Evolutionary conservation across 371 early-diverging fungal genomes (phyloP).

Genomic region (Capniomyces stellatus): DNA sequence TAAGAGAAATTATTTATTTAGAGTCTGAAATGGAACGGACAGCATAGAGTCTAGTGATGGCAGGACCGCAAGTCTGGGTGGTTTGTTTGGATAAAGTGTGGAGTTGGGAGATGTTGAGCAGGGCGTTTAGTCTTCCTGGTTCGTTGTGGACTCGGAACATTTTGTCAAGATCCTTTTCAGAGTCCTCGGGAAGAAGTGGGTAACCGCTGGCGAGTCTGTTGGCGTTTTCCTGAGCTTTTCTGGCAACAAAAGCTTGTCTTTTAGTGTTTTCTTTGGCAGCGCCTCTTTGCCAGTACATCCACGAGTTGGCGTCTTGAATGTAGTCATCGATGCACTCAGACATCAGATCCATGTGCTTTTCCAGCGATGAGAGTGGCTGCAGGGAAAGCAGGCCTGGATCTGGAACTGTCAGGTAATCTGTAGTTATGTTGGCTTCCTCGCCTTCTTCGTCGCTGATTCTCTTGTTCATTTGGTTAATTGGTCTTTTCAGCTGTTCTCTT

Average conservation of each 20-base stretch:
- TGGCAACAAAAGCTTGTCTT: conserved; percentile 37
- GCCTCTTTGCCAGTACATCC: conserved; percentile 82
- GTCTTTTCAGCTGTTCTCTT: too few relatives aligned
- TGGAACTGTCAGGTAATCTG: conserved; percentile 44
- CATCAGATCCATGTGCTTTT: conserved; percentile 74
- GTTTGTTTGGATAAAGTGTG: conserved; percentile 81
- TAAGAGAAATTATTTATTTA: not conserved
- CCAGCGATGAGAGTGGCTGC: conserved; percentile 48
- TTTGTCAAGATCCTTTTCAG: conserved; percentile 54
- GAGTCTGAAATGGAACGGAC: conserved; percentile 35
- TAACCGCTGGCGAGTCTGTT: conserved; percentile 52
- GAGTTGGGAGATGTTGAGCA: conserved; percentile 75
- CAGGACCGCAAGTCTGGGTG: conserved; percentile 76
- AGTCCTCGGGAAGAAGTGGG: conserved; percentile 39
- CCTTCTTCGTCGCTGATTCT: not conserved
- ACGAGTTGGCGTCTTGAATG: conserved; percentile 77
- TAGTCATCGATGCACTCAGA: conserved; percentile 78
- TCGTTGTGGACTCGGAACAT: conserved; percentile 57
- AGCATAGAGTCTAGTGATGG: conserved; percentile 63
- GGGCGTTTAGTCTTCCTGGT: conserved; percentile 74
- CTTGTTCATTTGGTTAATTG: not conserved
- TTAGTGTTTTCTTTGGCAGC: conserved; percentile 70
- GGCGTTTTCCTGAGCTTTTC: conserved; percentile 60
- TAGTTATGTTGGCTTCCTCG: conserved; percentile 6
- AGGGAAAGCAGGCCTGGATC: conserved; percentile 71